Conservation (phyloP, 257 asterid species). For the Nicotiana tomentosiformis region DNA sequence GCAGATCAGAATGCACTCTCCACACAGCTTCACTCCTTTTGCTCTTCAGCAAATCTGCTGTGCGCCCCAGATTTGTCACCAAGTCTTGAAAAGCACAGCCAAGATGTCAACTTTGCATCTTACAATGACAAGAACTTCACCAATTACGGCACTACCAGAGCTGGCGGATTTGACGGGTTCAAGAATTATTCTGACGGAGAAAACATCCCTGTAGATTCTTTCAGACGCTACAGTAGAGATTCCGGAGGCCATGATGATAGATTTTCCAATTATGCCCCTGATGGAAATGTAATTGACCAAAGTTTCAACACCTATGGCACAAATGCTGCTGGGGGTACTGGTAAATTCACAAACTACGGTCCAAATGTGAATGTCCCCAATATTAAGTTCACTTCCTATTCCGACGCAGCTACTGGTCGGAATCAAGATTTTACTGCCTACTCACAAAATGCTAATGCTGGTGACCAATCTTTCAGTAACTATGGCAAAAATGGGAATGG, state of each 20-base stretch:
- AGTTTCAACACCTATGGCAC: constrained; percentile 68
- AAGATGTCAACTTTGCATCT: constrained; percentile 1
- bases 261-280: constrained; percentile 49
- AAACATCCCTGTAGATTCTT: constrained; percentile 33
- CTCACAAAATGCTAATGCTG: constrained; percentile 48
- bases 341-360: constrained; percentile 46
- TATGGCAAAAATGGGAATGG: constrained; percentile 75
- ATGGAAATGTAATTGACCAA: constrained; percentile 48
- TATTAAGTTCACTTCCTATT: constrained; percentile 56
- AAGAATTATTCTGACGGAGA: constrained; percentile 41
- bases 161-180: constrained; percentile 54
- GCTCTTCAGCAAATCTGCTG: constrained; percentile 23
- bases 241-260: constrained; percentile 46
- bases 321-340: constrained; percentile 52
- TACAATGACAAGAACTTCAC: constrained; percentile 43
- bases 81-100: constrained; percentile 17
- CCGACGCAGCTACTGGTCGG: constrained; percentile 52
- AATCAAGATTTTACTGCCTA: constrained; percentile 41
- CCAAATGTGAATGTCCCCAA: constrained; percentile 36
- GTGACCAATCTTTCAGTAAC: constrained; percentile 47
- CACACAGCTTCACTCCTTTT: constrained; percentile 13
- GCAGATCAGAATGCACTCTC: constrained; percentile 20
- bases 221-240: constrained; percentile 79
- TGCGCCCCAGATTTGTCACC: constrained; percentile 21
- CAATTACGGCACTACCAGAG: constrained; percentile 50